A percentile compares a stretch with the other conserved stretches of the same genome.
Conservation (phyloP, 2,329 filamentous ascomycete genomes). For the Macrophomina phaseolina region DNA sequence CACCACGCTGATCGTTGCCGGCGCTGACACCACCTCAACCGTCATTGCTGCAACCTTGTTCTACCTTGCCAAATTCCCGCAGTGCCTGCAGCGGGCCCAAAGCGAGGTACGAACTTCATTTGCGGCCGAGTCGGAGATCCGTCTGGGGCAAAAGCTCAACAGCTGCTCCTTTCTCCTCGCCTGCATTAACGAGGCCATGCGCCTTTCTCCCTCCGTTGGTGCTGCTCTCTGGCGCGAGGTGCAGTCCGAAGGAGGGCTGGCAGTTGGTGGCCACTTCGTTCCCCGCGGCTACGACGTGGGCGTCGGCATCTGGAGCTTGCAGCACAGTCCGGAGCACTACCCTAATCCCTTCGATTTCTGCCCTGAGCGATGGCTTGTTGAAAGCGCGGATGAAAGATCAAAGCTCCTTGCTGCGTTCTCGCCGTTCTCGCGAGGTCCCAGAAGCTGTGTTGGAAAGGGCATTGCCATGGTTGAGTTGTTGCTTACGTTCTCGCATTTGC, state of each 20-base stretch:
- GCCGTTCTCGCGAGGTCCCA: constrained; percentile 72
- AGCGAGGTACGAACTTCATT: constrained; percentile 45
- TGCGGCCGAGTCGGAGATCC: constrained; percentile 45
- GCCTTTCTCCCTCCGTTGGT: constrained; percentile 48
- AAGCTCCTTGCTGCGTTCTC: constrained; percentile 58
- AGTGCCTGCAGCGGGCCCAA: constrained; percentile 40
- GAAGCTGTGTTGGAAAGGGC: constrained; percentile 75
- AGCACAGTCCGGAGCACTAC: constrained; percentile 47
- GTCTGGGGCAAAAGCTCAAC: constrained; percentile 43
- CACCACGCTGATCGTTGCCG: constrained; percentile 55
- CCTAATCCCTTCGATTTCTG: constrained; percentile 45
- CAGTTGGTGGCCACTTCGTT: constrained; percentile 35
- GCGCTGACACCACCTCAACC: constrained; percentile 53
- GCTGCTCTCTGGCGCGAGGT: constrained; percentile 45
- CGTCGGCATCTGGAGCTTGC: constrained; percentile 47
- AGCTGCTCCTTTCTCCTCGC: constrained; percentile 44
- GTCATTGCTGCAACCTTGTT: constrained; percentile 50
- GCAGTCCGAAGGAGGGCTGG: constrained; percentile 40
- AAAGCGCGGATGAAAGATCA: background rate
- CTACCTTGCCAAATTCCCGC: constrained; percentile 51
- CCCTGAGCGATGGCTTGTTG: constrained; percentile 31
- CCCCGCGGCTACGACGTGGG: constrained; percentile 47
- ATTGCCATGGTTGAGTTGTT: constrained; percentile 64
- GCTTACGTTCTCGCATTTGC: constrained; percentile 60
- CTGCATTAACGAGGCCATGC: constrained; percentile 50